Percentiles rank a stretch among this genome's conserved stretches.
Conservation (phyloP, 768 basidiomycete genomes). For the Pleurotus giganteus region DNA sequence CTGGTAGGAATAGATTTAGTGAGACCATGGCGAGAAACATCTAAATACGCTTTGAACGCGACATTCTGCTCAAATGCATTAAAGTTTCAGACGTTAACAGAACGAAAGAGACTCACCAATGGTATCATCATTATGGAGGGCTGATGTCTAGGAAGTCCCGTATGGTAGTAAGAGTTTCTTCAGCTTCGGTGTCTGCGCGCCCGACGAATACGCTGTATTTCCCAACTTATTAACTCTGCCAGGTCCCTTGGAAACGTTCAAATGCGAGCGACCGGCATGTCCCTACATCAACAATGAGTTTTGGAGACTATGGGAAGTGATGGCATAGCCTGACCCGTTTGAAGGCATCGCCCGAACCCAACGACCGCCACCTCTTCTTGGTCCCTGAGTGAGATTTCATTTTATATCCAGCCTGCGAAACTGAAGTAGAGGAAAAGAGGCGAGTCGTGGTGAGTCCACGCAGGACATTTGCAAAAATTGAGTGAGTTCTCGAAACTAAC, state of each 20-base stretch:
- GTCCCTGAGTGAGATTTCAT: constrained; percentile 79
- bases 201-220: constrained; percentile 63
- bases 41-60: no score
- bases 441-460: constrained; percentile 25
- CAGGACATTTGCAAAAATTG: constrained; percentile 10
- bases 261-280: constrained; percentile 69
- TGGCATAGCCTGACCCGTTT: constrained; percentile 60
- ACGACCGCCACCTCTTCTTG: constrained; percentile 77
- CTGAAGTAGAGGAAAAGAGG: constrained; percentile 59
- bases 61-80: no score
- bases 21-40: no score
- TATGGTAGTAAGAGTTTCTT: constrained; percentile 72
- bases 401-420: constrained; percentile 64
- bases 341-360: constrained; percentile 62
- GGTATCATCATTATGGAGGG: neutral
- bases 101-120: neutral
- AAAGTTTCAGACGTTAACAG: constrained; percentile 8
- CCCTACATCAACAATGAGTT: constrained; percentile 36
- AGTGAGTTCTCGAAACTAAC: neutral
- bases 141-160: constrained; percentile 32
- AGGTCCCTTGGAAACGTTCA: constrained; percentile 67
- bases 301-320: neutral
- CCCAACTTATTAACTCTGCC: constrained; percentile 64
- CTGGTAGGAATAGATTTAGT: no score
- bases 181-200: constrained; percentile 62